Conservation (phyloP, 2,329 filamentous ascomycete genomes). For the Neoarthrinium moseri region DNA sequence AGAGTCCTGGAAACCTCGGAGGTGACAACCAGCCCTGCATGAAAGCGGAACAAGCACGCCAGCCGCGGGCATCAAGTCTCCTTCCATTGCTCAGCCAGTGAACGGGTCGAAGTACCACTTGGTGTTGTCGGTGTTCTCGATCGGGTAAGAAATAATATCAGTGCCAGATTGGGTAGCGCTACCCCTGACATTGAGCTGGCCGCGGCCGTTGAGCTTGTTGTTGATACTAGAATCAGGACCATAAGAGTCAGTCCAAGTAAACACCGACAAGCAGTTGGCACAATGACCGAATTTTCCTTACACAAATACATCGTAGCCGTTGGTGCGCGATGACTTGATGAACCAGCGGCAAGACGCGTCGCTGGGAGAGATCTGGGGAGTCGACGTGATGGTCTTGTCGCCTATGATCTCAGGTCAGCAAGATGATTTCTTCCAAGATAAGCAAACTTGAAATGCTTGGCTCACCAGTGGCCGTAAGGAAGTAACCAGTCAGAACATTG, state of each 20-base stretch:
- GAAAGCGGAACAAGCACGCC: no score
- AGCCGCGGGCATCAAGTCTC: no score
- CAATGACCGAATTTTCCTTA: conserved; percentile 1
- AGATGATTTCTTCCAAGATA: background rate
- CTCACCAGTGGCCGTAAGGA: conserved; percentile 13
- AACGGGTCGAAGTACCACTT: conserved; percentile 13
- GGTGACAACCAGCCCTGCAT: no score
- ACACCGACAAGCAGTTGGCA: background rate
- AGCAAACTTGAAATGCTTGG: background rate
- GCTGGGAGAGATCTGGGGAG: conserved; percentile 12
- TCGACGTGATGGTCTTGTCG: conserved; percentile 8
- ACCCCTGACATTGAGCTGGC: conserved; percentile 12
- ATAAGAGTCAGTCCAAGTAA: background rate
- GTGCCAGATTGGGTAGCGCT: conserved; percentile 9
- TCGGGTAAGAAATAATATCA: conserved; percentile 11
- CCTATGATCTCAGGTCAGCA: conserved; percentile 4
- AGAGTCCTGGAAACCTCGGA: no score
- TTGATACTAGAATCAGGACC: conserved; percentile 6
- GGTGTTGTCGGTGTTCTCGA: conserved; percentile 10
- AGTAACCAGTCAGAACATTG: conserved; percentile 12
- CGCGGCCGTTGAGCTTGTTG: conserved; percentile 8
- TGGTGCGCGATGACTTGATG: conserved; percentile 10
- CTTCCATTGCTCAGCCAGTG: conserved; percentile 1
- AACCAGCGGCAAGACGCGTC: conserved; percentile 11
- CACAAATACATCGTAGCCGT: conserved; percentile 12